Conservation (phyloP, 2,329 filamentous ascomycete genomes). For the Gaeumannomyces tritici region DNA sequence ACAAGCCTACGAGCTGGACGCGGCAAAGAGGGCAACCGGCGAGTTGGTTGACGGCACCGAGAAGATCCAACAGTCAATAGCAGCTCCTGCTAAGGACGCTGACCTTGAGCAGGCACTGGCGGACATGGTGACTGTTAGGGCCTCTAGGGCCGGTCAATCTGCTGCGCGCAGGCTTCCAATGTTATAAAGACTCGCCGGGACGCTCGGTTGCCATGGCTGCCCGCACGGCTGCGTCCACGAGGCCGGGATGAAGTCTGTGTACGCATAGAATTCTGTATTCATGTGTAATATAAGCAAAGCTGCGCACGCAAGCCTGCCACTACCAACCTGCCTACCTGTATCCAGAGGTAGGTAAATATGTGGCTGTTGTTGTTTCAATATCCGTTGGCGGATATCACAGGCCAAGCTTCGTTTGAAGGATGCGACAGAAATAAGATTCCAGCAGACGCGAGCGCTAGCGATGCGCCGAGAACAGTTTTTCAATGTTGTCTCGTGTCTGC, state of each 20-base stretch:
- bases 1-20: slow-evolving; percentile 42
- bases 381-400: no score
- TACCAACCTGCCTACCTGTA: background rate
- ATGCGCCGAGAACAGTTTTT: background rate
- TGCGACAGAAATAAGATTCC: background rate
- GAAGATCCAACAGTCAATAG: slow-evolving; percentile 31
- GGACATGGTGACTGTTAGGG: background rate
- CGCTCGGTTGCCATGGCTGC: no score
- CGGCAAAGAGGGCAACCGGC: slow-evolving; percentile 41
- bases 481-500: background rate
- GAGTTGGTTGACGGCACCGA: slow-evolving; percentile 48
- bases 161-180: no score
- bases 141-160: background rate
- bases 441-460: background rate
- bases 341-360: no score
- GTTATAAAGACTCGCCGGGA: background rate
- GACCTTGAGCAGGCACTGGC: background rate
- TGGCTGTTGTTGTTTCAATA: no score
- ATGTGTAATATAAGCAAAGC: background rate
- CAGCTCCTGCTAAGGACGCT: slow-evolving; percentile 8
- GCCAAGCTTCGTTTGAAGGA: no score
- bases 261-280: background rate
- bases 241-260: no score
- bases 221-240: background rate
- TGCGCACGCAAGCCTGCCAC: no score